phyloP scores from a whole-genome alignment of 805 yeast genomes.

The Groenewaldozyma tartarivorans region DNA sequence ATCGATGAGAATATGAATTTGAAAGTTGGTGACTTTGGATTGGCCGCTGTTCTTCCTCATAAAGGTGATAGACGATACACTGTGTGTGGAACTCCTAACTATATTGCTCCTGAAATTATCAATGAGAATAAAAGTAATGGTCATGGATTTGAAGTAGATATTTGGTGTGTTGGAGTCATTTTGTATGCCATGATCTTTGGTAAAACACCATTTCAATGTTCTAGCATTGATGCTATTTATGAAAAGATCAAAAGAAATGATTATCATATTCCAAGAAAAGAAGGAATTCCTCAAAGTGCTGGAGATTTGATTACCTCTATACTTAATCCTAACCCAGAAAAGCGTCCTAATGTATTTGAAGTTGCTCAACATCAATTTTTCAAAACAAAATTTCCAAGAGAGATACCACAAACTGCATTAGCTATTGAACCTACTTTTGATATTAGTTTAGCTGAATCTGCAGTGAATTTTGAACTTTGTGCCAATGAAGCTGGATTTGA shows the following conservation, averaged over 20 bases:
- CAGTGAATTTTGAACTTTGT: slow-evolving; percentile 8
- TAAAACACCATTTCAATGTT: slow-evolving; percentile 96
- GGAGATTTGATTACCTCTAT: slow-evolving; percentile 60
- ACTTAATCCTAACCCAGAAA: slow-evolving; percentile 65
- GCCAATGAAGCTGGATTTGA: slow-evolving; percentile 2
- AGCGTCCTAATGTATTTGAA: slow-evolving; percentile 73
- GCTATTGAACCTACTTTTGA: slow-evolving; percentile 52
- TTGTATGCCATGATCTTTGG: slow-evolving; percentile 86
- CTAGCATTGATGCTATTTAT: slow-evolving; percentile 85
- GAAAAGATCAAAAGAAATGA: slow-evolving; percentile 82
- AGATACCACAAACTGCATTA: slow-evolving; percentile 53
- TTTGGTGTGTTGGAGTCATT: slow-evolving; percentile 98
- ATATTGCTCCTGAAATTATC: slow-evolving; percentile 95
- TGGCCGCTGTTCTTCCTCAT: slow-evolving; percentile 85
- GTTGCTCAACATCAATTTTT: slow-evolving; percentile 82
- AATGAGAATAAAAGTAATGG: slow-evolving; percentile 73
- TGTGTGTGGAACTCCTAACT: slow-evolving; percentile 97
- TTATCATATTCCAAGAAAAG: slow-evolving; percentile 67
- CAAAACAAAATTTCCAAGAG: slow-evolving; percentile 61
- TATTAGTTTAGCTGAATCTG: slow-evolving; percentile 38
- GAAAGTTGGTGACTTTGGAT: slow-evolving; percentile 95
- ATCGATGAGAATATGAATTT: slow-evolving; percentile 89
- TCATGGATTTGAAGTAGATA: slow-evolving; percentile 89
- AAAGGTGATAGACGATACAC: slow-evolving; percentile 74
- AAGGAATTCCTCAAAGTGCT: slow-evolving; percentile 61